Evolutionary conservation across 352 stramenopile species (phyloP), one percentile per base, ranked within the genome.

Genomic region (Pythium plurisporium): DNA sequence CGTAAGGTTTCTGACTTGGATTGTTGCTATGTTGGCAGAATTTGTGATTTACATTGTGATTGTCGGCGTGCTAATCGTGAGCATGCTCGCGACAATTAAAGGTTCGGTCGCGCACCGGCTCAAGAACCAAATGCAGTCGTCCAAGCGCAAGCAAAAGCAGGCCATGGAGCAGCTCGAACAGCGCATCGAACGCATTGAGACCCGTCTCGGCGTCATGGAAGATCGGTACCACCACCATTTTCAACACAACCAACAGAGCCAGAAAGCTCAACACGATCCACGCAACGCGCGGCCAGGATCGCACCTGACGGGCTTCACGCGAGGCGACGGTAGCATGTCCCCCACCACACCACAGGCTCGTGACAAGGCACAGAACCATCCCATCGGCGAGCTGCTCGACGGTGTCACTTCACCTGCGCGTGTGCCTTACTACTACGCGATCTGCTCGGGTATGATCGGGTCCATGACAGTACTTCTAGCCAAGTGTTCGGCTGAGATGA

Each of bases 21-120:
- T 54, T 54, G 23, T 42, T 40, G 19, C 6, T 36, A 14, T 38
- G 25, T 27, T 36, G 17, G 6, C 40, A 65, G 58, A 65, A 33
- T 65, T 65, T 40, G 58, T 65, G 17, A 73, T 91, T 33, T 94
- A 94, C 54, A 89, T 94, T 26, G 78, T 85, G 19, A 74, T 76
- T 31, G 76, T 94, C 20, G 79, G 79, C 25, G 74, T 92, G 4
- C 77, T 75, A 44, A 71, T 76, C 11, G 81, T 94, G 45, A 89
- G 74, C 37, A 94, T 94, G 79, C 71, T 94, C 15, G 85, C 85
- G 30, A 92, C 82, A n/a, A 94, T 94, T 72, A 92, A 94, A 66
- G 85, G 85, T 26, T 93, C 85, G 25, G 71, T 91, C 12, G 82
- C 85, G 17, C 82, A 94, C 58, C 79, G 79, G 5, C 68, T 94